phyloP scores from a whole-genome alignment of 2,329 filamentous ascomycete species.

The Chrysosporium queenslandicum region DNA sequence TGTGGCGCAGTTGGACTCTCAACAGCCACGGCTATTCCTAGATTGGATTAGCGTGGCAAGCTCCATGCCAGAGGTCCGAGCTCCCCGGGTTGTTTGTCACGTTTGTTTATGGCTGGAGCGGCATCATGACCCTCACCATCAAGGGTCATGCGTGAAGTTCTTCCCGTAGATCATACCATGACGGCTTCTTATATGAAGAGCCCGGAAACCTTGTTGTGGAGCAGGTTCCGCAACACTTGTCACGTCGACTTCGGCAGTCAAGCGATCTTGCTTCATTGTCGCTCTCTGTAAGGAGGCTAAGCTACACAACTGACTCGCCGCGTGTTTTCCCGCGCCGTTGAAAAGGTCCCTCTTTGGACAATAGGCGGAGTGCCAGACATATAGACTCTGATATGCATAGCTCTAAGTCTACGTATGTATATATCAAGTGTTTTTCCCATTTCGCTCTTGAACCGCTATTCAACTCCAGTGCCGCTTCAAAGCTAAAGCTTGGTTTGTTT shows the following conservation, averaged over 20 bases:
- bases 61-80: background rate
- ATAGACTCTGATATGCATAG: conserved; percentile 8
- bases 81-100: conserved; percentile 8
- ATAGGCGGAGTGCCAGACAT: background rate
- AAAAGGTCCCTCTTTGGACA: background rate
- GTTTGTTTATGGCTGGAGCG: conserved; percentile 4
- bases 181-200: background rate
- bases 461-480: background rate
- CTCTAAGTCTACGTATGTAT: background rate
- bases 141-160: conserved; percentile 4
- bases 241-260: background rate
- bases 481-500: background rate
- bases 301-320: background rate
- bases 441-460: background rate
- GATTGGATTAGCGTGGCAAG: background rate
- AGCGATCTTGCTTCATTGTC: background rate
- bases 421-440: background rate
- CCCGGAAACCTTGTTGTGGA: background rate
- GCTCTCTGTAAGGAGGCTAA: background rate
- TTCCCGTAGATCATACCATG: background rate
- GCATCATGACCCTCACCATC: conserved; percentile 3
- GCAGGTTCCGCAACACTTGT: background rate
- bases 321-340: background rate
- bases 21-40: background rate
- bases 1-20: background rate